phyloP scores from a whole-genome alignment of 1,284 basidiomycete genomes.

The Limonomyces culmigenus region DNA sequence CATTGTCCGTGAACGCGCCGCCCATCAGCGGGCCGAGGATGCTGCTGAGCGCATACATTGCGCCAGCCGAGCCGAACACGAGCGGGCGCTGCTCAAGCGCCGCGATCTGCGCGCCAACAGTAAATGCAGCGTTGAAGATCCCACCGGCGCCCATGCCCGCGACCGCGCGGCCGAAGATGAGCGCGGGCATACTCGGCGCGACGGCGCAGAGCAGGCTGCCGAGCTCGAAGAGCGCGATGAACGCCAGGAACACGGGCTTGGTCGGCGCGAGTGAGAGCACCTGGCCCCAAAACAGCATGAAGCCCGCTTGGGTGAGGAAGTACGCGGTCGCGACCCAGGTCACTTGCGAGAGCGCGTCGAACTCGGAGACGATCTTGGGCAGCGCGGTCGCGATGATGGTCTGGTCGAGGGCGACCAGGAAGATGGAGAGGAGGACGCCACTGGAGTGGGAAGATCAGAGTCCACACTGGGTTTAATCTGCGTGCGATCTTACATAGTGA shows the following conservation, averaged over 20 bases:
- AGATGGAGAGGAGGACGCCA: background rate
- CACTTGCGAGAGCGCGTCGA: constrained; percentile 17
- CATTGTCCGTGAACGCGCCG: background rate
- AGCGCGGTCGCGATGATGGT: constrained; percentile 18
- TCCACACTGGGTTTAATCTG: no score
- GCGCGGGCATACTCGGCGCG: constrained; percentile 15
- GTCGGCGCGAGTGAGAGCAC: constrained; percentile 16
- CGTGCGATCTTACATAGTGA: no score
- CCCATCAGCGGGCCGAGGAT: background rate
- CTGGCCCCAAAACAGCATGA: constrained; percentile 13
- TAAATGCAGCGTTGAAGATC: background rate
- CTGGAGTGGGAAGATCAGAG: no score
- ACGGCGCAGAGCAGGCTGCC: constrained; percentile 30
- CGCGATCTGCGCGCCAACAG: background rate
- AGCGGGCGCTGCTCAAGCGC: background rate
- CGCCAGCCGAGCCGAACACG: background rate
- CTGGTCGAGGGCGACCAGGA: background rate
- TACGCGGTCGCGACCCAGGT: constrained; percentile 25
- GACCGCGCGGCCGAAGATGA: constrained; percentile 31
- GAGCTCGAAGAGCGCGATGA: constrained; percentile 22
- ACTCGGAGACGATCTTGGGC: constrained; percentile 24
- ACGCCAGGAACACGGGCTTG: constrained; percentile 23
- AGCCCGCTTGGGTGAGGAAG: constrained; percentile 16
- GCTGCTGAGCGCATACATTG: background rate
- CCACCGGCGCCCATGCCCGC: constrained; percentile 13